These are phyloP conservation scores for Mucor indicus DNA, from an alignment of 371 early-diverging fungal genomes.

Conservation along the genomic window DNA sequence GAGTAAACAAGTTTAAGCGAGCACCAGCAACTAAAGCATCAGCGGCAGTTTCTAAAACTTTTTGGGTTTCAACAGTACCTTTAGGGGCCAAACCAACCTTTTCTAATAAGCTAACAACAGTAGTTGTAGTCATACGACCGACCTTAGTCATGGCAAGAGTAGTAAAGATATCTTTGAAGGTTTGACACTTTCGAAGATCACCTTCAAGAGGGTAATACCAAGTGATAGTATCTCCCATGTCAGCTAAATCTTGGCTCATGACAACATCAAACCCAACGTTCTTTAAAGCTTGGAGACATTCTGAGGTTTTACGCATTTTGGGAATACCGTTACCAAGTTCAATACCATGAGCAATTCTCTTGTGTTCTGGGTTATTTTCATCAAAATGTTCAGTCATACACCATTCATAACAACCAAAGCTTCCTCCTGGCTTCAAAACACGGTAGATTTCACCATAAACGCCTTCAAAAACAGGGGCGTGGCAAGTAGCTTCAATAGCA, in stretches of 20 bases:
- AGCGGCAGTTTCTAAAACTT: conserved; percentile 72
- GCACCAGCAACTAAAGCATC: conserved; percentile 77
- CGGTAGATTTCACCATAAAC: conserved; percentile 86
- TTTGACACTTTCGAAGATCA: conserved; percentile 45
- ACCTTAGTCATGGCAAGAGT: conserved; percentile 47
- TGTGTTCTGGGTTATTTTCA: conserved; percentile 65
- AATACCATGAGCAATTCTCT: conserved; percentile 70
- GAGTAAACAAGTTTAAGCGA: conserved; percentile 75
- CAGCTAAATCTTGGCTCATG: conserved; percentile 64
- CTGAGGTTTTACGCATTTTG: conserved; percentile 68
- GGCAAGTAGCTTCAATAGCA: conserved; percentile 91
- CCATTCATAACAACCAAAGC: conserved; percentile 90
- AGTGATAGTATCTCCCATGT: conserved; percentile 58
- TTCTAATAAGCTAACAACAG: conserved; percentile 65
- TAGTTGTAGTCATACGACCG: conserved; percentile 59
- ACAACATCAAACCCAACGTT: conserved; percentile 82
- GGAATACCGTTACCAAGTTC: conserved; percentile 88
- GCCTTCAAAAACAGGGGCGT: conserved; percentile 73
- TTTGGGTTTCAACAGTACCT: conserved; percentile 75
- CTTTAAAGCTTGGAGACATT: conserved; percentile 70
- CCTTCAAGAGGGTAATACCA: conserved; percentile 83
- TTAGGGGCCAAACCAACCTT: conserved; percentile 75
- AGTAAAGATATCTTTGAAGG: conserved; percentile 56
- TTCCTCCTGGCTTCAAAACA: conserved; percentile 84
- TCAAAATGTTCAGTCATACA: conserved; percentile 81